A percentile compares a stretch with the other conserved stretches of the same genome.
Evolutionary conservation across 345 rosid species (phyloP).

Genomic region (Linum tenue): DNA sequence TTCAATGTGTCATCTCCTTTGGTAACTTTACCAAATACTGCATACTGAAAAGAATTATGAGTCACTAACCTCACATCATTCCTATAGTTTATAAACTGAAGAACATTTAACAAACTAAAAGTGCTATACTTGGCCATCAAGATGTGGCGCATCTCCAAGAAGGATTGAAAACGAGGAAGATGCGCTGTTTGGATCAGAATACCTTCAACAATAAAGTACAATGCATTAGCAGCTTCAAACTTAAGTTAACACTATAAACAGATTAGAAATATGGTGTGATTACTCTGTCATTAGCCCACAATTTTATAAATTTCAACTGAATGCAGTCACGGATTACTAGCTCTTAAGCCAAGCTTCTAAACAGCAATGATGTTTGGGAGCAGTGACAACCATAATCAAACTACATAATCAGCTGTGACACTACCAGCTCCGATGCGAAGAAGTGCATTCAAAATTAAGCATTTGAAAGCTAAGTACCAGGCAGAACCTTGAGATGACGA

Average conservation of each 20-base stretch:
- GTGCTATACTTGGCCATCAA: slow-evolving; percentile 61
- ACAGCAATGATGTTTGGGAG: neutral
- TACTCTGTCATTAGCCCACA: neutral
- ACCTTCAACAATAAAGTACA: slow-evolving; percentile 32
- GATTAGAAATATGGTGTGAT: neutral
- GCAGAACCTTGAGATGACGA: neutral
- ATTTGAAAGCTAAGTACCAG: no score
- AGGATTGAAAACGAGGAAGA: slow-evolving; percentile 90
- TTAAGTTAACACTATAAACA: neutral
- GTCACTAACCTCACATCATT: slow-evolving; percentile 10
- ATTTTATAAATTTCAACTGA: neutral
- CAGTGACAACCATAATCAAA: no score
- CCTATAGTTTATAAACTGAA: neutral
- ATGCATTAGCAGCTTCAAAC: neutral
- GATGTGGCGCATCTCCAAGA: slow-evolving; percentile 95
- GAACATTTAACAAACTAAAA: slow-evolving; percentile 8
- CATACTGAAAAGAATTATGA: slow-evolving; percentile 47
- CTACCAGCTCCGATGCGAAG: no score
- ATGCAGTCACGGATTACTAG: neutral
- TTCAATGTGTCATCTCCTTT: slow-evolving; percentile 85
- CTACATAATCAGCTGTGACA: no score
- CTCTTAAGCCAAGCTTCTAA: neutral
- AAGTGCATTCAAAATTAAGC: no score
- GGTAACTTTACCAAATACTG: slow-evolving; percentile 91
- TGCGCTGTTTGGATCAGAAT: slow-evolving; percentile 81